Evolutionary conservation across 1,139 yeast species (phyloP).

Genomic region (Pichia sp.): DNA sequence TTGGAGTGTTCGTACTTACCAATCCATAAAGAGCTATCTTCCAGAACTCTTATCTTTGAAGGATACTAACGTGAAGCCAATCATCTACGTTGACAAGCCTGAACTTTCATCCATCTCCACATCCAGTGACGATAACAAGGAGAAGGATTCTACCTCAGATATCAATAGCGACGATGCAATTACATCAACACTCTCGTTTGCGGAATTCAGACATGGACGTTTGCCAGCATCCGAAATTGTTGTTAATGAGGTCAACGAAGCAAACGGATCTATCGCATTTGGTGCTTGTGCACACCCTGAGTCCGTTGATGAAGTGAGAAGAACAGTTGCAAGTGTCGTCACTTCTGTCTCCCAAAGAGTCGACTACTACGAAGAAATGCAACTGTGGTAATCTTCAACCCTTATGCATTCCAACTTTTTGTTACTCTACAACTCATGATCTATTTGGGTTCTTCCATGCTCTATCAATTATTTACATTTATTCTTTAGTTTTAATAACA

Average conservation of each 20-base stretch:
- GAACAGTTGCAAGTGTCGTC: conserved; percentile 22
- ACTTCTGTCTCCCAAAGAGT: conserved; percentile 11
- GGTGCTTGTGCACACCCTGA: conserved; percentile 45
- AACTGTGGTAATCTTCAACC: conserved; percentile 26
- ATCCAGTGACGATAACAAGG: conserved; percentile 8
- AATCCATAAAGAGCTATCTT: conserved; percentile 45
- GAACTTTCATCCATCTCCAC: conserved; percentile 9
- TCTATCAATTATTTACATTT: too few species aligned
- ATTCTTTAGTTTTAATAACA: too few species aligned
- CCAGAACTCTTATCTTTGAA: conserved; percentile 34
- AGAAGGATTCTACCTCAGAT: background rate
- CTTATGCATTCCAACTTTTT: too few species aligned
- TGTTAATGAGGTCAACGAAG: conserved; percentile 30
- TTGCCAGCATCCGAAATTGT: conserved; percentile 37
- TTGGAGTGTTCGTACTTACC: conserved; percentile 44
- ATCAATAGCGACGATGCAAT: background rate
- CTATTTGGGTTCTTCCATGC: too few species aligned
- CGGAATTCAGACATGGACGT: conserved; percentile 42
- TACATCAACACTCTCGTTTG: conserved; percentile 25
- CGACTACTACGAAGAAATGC: conserved; percentile 28
- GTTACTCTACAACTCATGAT: too few species aligned
- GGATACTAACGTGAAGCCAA: conserved; percentile 31
- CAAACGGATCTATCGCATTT: conserved; percentile 37
- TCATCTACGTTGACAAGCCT: conserved; percentile 37
- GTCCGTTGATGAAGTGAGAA: conserved; percentile 44